Evolutionary conservation across 2,329 filamentous ascomycete species (phyloP).

Genomic region (Mycocentrospora acerina): DNA sequence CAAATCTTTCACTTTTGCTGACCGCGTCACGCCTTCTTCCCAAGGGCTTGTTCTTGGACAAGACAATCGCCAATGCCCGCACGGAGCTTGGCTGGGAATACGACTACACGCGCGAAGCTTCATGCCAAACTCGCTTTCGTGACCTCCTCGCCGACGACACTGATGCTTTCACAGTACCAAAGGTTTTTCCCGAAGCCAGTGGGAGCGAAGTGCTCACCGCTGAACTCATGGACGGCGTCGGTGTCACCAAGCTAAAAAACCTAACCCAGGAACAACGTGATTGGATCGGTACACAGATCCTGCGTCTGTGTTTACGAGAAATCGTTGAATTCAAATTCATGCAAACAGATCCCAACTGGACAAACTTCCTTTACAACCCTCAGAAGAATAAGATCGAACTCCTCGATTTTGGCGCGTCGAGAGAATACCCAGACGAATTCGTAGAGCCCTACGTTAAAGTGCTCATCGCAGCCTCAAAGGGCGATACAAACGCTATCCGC

Average conservation of each 20-base stretch:
- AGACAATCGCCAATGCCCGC: slow-evolving; percentile 94
- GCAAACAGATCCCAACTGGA: slow-evolving; percentile 99
- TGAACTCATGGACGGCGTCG: slow-evolving; percentile 83
- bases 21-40: slow-evolving; percentile 88
- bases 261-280: slow-evolving; percentile 84
- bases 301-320: slow-evolving; percentile 88
- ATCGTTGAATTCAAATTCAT: slow-evolving; percentile 95
- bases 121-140: slow-evolving; percentile 74
- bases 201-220: slow-evolving; percentile 89
- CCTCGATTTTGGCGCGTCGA: slow-evolving; percentile 90
- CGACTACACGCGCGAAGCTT: slow-evolving; percentile 87
- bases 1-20: slow-evolving; percentile 86
- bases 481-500: slow-evolving; percentile 65
- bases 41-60: slow-evolving; percentile 90
- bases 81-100: slow-evolving; percentile 95
- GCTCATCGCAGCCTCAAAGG: slow-evolving; percentile 74
- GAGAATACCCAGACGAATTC: slow-evolving; percentile 81
- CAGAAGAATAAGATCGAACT: slow-evolving; percentile 74
- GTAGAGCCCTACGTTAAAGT: slow-evolving; percentile 77
- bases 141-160: slow-evolving; percentile 73
- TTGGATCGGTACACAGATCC: slow-evolving; percentile 93
- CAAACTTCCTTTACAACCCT: slow-evolving; percentile 92
- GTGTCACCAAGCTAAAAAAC: slow-evolving; percentile 75
- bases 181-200: slow-evolving; percentile 74
- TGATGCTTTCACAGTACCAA: slow-evolving; percentile 76